phyloP scores from a whole-genome alignment of 2,329 filamentous ascomycete genomes.

The Camillea tinctor region DNA sequence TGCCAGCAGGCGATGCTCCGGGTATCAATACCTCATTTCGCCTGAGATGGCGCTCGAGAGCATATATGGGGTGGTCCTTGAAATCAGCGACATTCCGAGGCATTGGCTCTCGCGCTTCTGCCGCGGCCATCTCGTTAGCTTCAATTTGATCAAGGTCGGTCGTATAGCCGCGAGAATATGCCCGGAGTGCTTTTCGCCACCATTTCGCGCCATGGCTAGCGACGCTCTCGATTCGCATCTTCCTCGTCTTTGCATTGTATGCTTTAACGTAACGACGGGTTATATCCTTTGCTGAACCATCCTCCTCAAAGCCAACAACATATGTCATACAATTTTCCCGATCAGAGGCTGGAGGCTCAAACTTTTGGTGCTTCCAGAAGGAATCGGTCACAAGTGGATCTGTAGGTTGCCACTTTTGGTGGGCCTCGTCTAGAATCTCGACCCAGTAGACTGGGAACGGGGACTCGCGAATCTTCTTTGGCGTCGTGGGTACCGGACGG shows the following conservation, averaged over 20 bases:
- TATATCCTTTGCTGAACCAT: slow-evolving; percentile 77
- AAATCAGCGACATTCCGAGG: slow-evolving; percentile 84
- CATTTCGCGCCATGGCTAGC: slow-evolving; percentile 48
- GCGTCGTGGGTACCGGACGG: slow-evolving; percentile 33
- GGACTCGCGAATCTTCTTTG: slow-evolving; percentile 62
- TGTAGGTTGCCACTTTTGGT: slow-evolving; percentile 88
- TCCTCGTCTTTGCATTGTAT: slow-evolving; percentile 87
- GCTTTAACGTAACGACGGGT: slow-evolving; percentile 84
- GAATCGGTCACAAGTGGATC: slow-evolving; percentile 79
- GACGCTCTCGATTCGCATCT: slow-evolving; percentile 69
- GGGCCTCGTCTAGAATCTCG: slow-evolving; percentile 80
- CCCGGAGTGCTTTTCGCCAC: slow-evolving; percentile 52
- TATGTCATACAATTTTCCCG: slow-evolving; percentile 76
- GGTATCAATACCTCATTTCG: slow-evolving; percentile 80
- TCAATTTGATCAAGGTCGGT: slow-evolving; percentile 81
- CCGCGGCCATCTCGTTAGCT: slow-evolving; percentile 68
- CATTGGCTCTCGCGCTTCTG: slow-evolving; percentile 76
- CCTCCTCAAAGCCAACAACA: slow-evolving; percentile 79
- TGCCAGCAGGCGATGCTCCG: slow-evolving; percentile 68
- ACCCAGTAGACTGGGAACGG: slow-evolving; percentile 89
- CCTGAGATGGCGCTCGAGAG: slow-evolving; percentile 79
- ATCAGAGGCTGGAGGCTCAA: slow-evolving; percentile 83
- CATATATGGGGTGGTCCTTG: slow-evolving; percentile 80
- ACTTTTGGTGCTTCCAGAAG: slow-evolving; percentile 69
- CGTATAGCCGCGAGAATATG: slow-evolving; percentile 42